Conservation (phyloP, 345 rosid genomes). For the Populus euphratica region DNA sequence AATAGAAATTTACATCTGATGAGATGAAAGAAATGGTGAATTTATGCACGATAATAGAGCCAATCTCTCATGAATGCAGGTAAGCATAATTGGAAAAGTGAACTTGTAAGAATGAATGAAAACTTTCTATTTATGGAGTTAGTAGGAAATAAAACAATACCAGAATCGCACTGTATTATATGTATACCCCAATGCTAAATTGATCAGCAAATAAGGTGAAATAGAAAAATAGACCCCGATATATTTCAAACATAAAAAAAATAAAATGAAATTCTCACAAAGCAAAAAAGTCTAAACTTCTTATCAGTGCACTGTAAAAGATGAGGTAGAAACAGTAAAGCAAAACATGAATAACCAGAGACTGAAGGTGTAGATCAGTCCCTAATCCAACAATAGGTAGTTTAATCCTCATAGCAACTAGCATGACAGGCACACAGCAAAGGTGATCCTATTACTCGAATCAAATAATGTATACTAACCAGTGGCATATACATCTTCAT, state of each 20-base stretch:
- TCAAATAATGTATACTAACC: conserved; percentile 38
- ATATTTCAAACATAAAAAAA: too few relatives aligned
- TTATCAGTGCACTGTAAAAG: background rate
- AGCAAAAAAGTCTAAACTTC: background rate
- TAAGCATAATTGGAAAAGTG: background rate
- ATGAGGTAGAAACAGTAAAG: background rate
- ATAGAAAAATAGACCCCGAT: background rate
- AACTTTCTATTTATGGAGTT: background rate
- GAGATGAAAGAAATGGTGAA: background rate
- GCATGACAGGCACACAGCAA: background rate
- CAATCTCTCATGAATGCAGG: background rate
- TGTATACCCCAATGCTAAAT: background rate
- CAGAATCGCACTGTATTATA: background rate
- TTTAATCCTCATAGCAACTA: background rate
- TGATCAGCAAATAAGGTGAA: background rate
- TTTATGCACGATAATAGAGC: background rate
- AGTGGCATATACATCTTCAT: conserved; percentile 80
- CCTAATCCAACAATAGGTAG: background rate
- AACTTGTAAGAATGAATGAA: too few relatives aligned
- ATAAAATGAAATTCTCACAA: background rate
- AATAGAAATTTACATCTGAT: background rate
- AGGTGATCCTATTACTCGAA: background rate
- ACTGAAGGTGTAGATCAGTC: background rate
- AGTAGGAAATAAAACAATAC: background rate
- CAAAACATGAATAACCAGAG: background rate